Evolutionary conservation across 441 rosid species (phyloP).

Genomic region (Syzygium malaccense): DNA sequence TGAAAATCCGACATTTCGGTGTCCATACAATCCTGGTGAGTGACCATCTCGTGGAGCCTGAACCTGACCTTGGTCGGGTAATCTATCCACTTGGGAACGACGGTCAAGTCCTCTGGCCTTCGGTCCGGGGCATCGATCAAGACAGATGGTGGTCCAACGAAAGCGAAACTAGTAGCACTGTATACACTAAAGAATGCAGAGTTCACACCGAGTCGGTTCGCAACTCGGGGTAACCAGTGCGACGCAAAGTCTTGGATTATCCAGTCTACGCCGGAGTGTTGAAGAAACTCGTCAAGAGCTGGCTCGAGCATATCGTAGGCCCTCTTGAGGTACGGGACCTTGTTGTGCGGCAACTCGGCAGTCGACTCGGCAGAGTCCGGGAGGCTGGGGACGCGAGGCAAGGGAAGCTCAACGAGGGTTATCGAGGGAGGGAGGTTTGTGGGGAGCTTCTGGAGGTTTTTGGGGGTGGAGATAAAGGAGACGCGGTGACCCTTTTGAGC

Average conservation of each 20-base stretch:
- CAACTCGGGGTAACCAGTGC: neutral
- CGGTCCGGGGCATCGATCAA: neutral
- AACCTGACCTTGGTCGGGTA: neutral
- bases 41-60: neutral
- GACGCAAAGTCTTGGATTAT: neutral
- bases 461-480: neutral
- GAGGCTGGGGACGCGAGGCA: neutral
- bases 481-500: neutral
- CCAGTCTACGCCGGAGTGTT: neutral
- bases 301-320: neutral
- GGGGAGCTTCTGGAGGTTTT: too few relatives aligned
- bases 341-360: neutral
- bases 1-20: neutral
- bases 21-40: neutral
- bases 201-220: neutral
- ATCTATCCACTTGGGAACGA: neutral
- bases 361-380: neutral
- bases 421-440: neutral
- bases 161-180: neutral
- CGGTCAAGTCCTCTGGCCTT: neutral
- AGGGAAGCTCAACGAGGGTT: neutral
- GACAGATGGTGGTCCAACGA: neutral
- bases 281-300: neutral
- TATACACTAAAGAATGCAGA: neutral
- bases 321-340: neutral